Percentiles rank a stretch among this genome's conserved stretches.
Conservation (phyloP, 768 basidiomycete species). For the Rhizopogon salebrosus region DNA sequence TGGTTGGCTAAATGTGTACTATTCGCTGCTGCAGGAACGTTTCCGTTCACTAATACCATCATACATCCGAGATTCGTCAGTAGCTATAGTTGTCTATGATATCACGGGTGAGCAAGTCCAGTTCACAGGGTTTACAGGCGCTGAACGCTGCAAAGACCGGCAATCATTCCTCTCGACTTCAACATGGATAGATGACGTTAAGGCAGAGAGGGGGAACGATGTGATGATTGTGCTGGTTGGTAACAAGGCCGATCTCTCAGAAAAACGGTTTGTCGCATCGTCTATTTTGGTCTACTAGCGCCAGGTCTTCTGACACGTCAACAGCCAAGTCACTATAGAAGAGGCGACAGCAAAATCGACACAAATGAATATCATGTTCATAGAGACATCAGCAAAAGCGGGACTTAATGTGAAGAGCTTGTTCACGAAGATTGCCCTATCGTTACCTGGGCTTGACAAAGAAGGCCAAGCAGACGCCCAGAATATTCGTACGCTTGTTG, state of each 20-base stretch:
- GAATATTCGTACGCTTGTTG: constrained; percentile 37
- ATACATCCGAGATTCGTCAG: constrained; percentile 97
- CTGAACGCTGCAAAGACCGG: constrained; percentile 54
- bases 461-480: constrained; percentile 56
- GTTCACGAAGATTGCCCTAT: constrained; percentile 99
- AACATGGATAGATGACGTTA: constrained; percentile 99
- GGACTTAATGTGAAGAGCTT: constrained; percentile 98
- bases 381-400: constrained; percentile 99
- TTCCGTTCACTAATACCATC: constrained; percentile 97
- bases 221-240: constrained; percentile 98
- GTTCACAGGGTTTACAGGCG: background rate
- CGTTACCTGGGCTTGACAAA: constrained; percentile 93
- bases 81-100: constrained; percentile 98
- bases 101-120: constrained; percentile 76
- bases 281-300: background rate
- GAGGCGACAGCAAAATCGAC: constrained; percentile 91
- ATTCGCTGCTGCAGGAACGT: constrained; percentile 60
- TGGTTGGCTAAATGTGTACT: constrained; percentile 2
- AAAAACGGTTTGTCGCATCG: constrained; percentile 74
- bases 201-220: constrained; percentile 94
- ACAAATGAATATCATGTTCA: constrained; percentile 93
- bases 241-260: constrained; percentile 98
- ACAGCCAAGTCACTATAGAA: constrained; percentile 96
- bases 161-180: constrained; percentile 97
- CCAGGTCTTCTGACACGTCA: constrained; percentile 6